phyloP scores from a whole-genome alignment of 169 alveolate species.

The Eimeria praecox region DNA sequence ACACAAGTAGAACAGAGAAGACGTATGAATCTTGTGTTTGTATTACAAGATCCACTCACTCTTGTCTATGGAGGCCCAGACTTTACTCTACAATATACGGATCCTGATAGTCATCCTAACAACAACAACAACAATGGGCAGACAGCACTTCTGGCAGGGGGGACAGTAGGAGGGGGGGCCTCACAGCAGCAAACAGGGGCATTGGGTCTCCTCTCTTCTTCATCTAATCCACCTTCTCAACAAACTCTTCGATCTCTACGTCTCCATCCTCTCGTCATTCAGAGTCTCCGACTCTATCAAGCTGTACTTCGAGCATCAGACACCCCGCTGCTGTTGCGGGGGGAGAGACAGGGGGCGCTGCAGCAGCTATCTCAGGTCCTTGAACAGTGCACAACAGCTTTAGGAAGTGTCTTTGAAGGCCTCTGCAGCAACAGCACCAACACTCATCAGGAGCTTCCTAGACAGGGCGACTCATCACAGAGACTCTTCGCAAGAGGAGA shows the following conservation, averaged over 20 bases:
- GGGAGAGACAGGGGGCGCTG: slow-evolving; percentile 79
- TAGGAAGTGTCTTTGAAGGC: slow-evolving; percentile 25
- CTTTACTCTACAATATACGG: slow-evolving; percentile 87
- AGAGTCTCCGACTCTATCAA: slow-evolving; percentile 85
- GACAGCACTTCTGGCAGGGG: slow-evolving; percentile 35
- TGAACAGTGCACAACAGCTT: not conserved
- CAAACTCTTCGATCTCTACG: slow-evolving; percentile 28
- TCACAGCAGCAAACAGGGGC: too few relatives aligned
- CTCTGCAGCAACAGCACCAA: not conserved
- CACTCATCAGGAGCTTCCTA: not conserved
- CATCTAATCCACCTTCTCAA: slow-evolving; percentile 52
- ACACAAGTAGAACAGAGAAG: slow-evolving; percentile 91
- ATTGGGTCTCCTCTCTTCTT: too few relatives aligned
- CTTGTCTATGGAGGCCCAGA: slow-evolving; percentile 90
- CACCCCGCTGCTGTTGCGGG: slow-evolving; percentile 73
- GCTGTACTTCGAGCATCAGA: slow-evolving; percentile 85
- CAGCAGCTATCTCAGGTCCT: not conserved
- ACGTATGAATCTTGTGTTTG: slow-evolving; percentile 93
- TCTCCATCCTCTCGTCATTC: slow-evolving; percentile 82
- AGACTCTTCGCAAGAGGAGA: not conserved
- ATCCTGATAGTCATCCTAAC: slow-evolving; percentile 62
- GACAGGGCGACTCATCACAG: not conserved
- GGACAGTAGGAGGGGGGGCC: slow-evolving; percentile 61
- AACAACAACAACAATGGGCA: not conserved
- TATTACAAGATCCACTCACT: slow-evolving; percentile 91